Evolutionary conservation across 192 early-diverging fungal genomes (phyloP), one percentile per base, ranked within the genome.

Genomic region (Helicostylum pulchrum): DNA sequence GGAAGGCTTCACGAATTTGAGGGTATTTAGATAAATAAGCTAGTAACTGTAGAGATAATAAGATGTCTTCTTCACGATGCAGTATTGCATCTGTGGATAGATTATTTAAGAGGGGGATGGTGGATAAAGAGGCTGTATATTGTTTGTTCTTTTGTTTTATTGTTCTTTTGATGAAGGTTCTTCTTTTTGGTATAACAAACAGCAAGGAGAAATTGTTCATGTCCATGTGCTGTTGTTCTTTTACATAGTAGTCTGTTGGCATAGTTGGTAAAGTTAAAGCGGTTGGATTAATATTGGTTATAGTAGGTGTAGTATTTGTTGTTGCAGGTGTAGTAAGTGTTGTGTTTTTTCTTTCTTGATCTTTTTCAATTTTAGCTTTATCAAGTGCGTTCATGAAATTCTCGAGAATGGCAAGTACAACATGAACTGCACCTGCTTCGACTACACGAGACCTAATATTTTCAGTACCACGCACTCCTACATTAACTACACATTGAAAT

Each of bases 21-120:
- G 90, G 88, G 71, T 94, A 94, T 72, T 97, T 97, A 54, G 87
- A 90, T 9, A 97, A 84, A 63, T 93, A 93, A 32, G 92, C 92
- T 10, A 94, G 80, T 12, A 97, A 78, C 75, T 95, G 94, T 59
- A 91, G 78, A 3, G 91, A 85, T 45, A 92, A 80, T 31, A 92
- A 74, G 31, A 94, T 86, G 53, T 96, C 91, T 62, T 94, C 90
- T 57, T 87, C 85, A 61, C 88, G 88, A 62, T 85, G 87, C 61
- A 94, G 80, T 26, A 67, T 21, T 14, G 62, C 71, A 53, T 73
- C 71, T 15, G 65, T 14, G 2, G 55, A 12, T 10, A 73, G 62
- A 30, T 58, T 58, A 59, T 88, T 78, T 17, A 75, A 55, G 21
- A 76, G 72, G 20, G 71, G 67, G 21, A 74, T 66, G 21, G 75